phyloP scores from a whole-genome alignment of 2,329 filamentous ascomycete species.

The Sporothrix dimorphospora region DNA sequence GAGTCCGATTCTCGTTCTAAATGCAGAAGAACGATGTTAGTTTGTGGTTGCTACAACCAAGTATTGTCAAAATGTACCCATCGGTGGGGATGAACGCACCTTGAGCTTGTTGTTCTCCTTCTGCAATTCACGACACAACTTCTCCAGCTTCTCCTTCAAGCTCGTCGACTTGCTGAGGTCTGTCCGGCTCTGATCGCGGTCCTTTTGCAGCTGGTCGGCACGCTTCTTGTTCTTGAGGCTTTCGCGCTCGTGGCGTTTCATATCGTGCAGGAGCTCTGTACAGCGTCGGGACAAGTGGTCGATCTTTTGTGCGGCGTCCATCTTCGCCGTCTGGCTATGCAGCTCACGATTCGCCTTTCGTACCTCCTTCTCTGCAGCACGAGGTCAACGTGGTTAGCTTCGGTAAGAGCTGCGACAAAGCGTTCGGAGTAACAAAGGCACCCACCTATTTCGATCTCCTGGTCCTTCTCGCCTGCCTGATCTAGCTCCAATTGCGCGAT shows the following conservation, averaged over 20 bases:
- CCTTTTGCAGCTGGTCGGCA: conserved; percentile 91
- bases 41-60: background rate
- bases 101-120: conserved; percentile 99
- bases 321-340: conserved; percentile 83
- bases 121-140: conserved; percentile 89
- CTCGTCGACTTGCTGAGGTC: conserved; percentile 89
- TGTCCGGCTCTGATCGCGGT: conserved; percentile 85
- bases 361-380: conserved; percentile 80
- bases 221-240: conserved; percentile 96
- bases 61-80: background rate
- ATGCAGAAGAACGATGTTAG: background rate
- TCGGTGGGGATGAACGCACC: conserved; percentile 50
- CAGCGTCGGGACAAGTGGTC: conserved; percentile 90
- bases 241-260: conserved; percentile 94
- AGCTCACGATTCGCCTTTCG: conserved; percentile 93
- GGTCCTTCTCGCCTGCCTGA: conserved; percentile 89
- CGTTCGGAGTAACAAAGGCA: conserved; percentile 21
- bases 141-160: conserved; percentile 95
- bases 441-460: conserved; percentile 90
- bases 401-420: background rate
- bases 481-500: conserved; percentile 96
- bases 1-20: conserved; percentile 88
- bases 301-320: conserved; percentile 89
- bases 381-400: background rate
- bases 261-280: conserved; percentile 86